Evolutionary conservation across 192 early-diverging fungal species (phyloP).

Genomic region (Podila horticola): DNA sequence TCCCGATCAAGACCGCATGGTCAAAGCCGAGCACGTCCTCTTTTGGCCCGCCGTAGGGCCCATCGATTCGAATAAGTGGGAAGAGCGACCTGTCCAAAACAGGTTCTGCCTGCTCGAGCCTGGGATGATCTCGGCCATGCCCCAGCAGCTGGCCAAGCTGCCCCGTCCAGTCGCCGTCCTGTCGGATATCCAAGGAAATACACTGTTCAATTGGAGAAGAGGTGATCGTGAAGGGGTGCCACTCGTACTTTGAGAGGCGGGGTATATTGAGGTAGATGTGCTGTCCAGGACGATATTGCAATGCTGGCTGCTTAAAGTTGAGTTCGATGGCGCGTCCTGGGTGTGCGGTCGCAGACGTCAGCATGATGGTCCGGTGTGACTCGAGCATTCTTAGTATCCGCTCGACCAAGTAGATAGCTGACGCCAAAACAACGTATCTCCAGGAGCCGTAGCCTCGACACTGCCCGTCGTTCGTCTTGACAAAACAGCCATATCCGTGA

Average conservation of each 20-base stretch:
- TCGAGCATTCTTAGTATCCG: conserved; percentile 67
- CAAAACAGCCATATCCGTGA: conserved; percentile 69
- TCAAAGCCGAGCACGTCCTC: conserved; percentile 80
- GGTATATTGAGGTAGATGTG: conserved; percentile 81
- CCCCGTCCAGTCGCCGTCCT: conserved; percentile 55
- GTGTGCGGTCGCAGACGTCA: conserved; percentile 78
- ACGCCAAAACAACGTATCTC: conserved; percentile 60
- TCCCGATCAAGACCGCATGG: conserved; percentile 69
- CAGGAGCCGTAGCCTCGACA: conserved; percentile 58
- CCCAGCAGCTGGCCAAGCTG: conserved; percentile 41
- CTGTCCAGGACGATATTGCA: conserved; percentile 68
- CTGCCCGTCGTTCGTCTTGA: conserved; percentile 55
- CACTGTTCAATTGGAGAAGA: conserved; percentile 55
- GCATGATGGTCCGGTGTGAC: conserved; percentile 55
- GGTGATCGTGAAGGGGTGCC: conserved; percentile 79
- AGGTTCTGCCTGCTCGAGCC: conserved; percentile 20
- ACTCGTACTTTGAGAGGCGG: conserved; percentile 72
- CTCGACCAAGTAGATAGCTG: conserved; percentile 69
- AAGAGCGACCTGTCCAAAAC: conserved; percentile 49
- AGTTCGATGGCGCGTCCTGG: conserved; percentile 77
- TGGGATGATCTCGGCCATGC: conserved; percentile 30
- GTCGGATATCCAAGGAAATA: conserved; percentile 53
- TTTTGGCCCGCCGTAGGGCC: conserved; percentile 83
- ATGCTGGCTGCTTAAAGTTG: conserved; percentile 61
- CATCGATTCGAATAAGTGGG: conserved; percentile 76